These are phyloP conservation scores for thale cress (Arabidopsis thaliana) DNA, from an alignment of 345 rosid genomes.

Conservation along the genomic window DNA sequence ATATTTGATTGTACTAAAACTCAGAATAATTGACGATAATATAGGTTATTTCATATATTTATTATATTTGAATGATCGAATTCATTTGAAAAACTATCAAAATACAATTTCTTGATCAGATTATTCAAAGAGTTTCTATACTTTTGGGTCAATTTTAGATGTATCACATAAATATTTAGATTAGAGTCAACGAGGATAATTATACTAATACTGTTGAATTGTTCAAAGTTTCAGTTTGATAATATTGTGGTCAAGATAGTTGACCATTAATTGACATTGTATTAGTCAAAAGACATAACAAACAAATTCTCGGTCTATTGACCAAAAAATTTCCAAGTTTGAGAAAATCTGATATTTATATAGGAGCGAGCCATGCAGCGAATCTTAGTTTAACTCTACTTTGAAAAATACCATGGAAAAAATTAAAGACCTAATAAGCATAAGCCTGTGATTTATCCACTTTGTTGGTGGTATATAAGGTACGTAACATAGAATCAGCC, in stretches of 20 bases:
- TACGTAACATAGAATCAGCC: too few relatives aligned
- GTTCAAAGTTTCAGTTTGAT: constrained; percentile 11
- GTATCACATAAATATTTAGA: neutral
- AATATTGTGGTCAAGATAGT: constrained; percentile 18
- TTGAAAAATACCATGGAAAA: too few relatives aligned
- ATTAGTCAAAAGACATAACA: neutral
- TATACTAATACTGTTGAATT: neutral
- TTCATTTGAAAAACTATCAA: neutral
- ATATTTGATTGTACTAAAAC: neutral
- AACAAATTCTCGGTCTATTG: neutral
- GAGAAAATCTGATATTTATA: neutral
- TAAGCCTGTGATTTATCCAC: too few relatives aligned
- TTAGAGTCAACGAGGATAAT: neutral
- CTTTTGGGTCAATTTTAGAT: neutral
- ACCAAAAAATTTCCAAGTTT: constrained; percentile 15
- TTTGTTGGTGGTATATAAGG: too few relatives aligned
- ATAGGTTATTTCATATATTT: neutral
- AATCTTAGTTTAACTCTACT: neutral
- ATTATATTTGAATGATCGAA: neutral
- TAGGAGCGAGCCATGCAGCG: neutral
- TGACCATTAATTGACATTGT: constrained; percentile 2
- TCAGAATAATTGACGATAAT: neutral
- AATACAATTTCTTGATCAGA: neutral
- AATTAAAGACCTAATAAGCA: too few relatives aligned
- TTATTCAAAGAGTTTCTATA: neutral